Base-by-base conservation (phyloP, 2,329 filamentous ascomycete genomes). In the Penicillium sp. region DNA sequence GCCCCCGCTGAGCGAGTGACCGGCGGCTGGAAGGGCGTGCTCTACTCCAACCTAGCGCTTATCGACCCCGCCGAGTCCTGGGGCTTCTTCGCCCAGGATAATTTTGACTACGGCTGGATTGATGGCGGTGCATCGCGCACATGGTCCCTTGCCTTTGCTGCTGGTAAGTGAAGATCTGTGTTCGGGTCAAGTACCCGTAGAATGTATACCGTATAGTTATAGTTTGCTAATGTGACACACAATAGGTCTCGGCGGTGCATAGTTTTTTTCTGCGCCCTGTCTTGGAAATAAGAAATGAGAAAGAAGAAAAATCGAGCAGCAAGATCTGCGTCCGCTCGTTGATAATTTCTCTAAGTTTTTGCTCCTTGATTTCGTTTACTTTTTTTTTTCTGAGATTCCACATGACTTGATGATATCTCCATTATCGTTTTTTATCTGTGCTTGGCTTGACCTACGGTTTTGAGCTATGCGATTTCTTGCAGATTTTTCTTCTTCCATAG, bases 21-120 rank as follows among this genome's bases (percentile, higher is more conserved):
- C 7, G 91, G 90, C 48, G 92, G 92, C 0, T 98, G 95, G 95
- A 90, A 87, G 74, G 92, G 94, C 0, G 87, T 98, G 19, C 76
- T 98, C 41, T 92, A 90, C 70, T 91, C 88, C 23, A 97, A 96
- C 75, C 84, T 92, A 48, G 93, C 92, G 0, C 87, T 93, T 7
- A 82, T 93, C 46, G 86, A 97, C 73, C 87, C 94, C 0, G 77
- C 76, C 56, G 79, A 84, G 7, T 87, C 91, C 23, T 97, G 87
- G 82, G 74, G 84, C 0, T 97, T 94, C 76, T 97, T 99, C 74
- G 83, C 83, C 1, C 81, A 86, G 64, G 74, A 80, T 0, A 79
- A 83, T 17, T 94, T 95, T 71, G 84, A 93, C 71, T 81, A 84
- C 41, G 76, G 78, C 47, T 92, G 87, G 85, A 75, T 82, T 58